Evolutionary conservation across 169 alveolate species (phyloP), one percentile per base, ranked within the genome.

Genomic region (Eimeria sp.): DNA sequence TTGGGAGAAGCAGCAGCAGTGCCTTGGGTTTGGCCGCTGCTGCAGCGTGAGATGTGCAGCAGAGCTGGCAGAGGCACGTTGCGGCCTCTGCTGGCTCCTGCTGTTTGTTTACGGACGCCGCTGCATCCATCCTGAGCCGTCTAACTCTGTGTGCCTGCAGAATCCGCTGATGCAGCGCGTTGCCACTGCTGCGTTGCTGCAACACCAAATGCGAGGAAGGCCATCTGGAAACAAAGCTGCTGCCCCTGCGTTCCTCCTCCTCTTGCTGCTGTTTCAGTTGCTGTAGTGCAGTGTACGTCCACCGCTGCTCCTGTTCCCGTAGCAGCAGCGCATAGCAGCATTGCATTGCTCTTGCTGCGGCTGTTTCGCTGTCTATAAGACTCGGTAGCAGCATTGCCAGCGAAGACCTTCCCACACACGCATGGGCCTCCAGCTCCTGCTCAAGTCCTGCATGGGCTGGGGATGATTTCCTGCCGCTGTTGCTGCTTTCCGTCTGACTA

Each of bases 331-430:
- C 43, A 73, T 27, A 47, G 47, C 72, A 82, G 72, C 73, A 82
- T 49, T 82, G 90, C 73, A 82, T 70, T 73, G 90, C 90, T 40
- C 90, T 61, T 27, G 73, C 90, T 82, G 90, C 90, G 9, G 90
- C 90, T 47, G 90, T 45, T 47, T 47, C 72, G 14, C 45, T 82
- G 72, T 82, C 72, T 34, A 82, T 47, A 9, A 82, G 73, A 25
- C 14, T 27, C 11, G 90, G 90, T 51, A 82, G 47, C 51, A 82
- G 90, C 67, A 82, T n/a, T 6, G 90, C 90, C 11, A 82, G 72
- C n/a, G 90, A 82, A 76, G 20, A 11, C 61, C 87, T 13, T 65
- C 87, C 57, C 61, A 27, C 45, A 76, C 5, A 11, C 11, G 65
- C n/a, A 49, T 43, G 27, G 65, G 49, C 49, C 16, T 25, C 51